Evolutionary conservation across 148 eudicot genomes (phyloP), one percentile per base, ranked within the genome.

Genomic region (Vaccinium vitisidaea): DNA sequence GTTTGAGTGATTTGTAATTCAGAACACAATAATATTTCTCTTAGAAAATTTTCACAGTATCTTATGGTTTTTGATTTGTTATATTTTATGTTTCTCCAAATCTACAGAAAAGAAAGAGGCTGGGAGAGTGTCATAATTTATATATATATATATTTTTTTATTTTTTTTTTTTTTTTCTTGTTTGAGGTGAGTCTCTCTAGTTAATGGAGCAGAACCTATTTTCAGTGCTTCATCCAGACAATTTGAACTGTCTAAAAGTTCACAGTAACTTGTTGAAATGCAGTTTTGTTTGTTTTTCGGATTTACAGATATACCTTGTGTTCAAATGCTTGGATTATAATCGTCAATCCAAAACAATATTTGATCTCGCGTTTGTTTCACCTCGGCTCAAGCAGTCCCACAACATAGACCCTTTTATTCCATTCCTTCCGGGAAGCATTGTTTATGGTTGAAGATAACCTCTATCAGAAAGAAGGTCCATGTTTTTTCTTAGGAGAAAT

Each of bases 1-100:
- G 91, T 88, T 89, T 86, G 93, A 88, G 89, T 87, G 82, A 86
- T 88, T 89, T 88, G 88, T 89, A 86, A 88, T 80, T 88, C 85
- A 84, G 73, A 80, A 89, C 86, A 46, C 86, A 93, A 91, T 91
- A 92, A 92, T 90, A 88, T 85, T 86, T 59, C 85, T 86, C 84
- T 59, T 86, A 83, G 86, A 88, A 79, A 80, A n/a, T 25, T 65
- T 50, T 46, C 81, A 65, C 58, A 78, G 56, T 39, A 67, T 73
- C 81, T 88, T 58, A 80, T 63, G 59, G 46, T 65, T 63, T 86
- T 30, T 80, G 63, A 79, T 81, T 85, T 82, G 39, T 83, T 75
- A 32, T 55, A 21, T 30, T 85, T 71, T 84, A 43, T 88, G 52
- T 85, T 84, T 73, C 80, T 67, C 43, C 39, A 83, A 53, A 50